A percentile compares a stretch with the other conserved stretches of the same genome.
Evolutionary conservation across 805 yeast species (phyloP).

Genomic region (Zygotorulaspora chibaensis): DNA sequence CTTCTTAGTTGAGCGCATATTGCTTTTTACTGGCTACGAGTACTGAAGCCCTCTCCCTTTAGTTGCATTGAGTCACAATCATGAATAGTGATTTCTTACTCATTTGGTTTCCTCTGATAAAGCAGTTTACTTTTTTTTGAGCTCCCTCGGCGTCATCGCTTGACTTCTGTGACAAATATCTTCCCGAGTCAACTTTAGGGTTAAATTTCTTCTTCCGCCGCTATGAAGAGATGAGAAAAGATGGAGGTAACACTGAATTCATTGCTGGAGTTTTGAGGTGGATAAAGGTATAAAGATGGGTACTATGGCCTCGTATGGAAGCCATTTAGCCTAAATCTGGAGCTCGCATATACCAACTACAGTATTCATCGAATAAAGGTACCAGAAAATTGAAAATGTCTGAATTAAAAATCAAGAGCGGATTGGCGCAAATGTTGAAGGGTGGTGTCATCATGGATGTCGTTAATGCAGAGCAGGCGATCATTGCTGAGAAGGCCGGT

Average conservation of each 20-base stretch:
- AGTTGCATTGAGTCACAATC: background rate
- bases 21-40: no score
- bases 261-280: no score
- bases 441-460: slow-evolving; percentile 76
- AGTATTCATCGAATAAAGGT: no score
- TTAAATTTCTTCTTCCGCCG: no score
- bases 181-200: no score
- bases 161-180: background rate
- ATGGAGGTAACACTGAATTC: no score
- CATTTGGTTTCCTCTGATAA: background rate
- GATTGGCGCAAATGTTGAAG: slow-evolving; percentile 81
- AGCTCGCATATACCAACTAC: background rate
- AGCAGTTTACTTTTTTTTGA: background rate
- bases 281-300: no score
- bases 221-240: no score
- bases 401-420: slow-evolving; percentile 56
- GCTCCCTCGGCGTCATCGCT: background rate
- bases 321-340: background rate
- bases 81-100: background rate
- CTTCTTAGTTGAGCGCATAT: no score
- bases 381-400: slow-evolving; percentile 14
- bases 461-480: slow-evolving; percentile 74
- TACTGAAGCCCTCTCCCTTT: background rate
- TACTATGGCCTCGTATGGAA: no score
- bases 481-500: slow-evolving; percentile 76